Conservation (phyloP, 805 yeast species). For the Kazachstania taianensis region DNA sequence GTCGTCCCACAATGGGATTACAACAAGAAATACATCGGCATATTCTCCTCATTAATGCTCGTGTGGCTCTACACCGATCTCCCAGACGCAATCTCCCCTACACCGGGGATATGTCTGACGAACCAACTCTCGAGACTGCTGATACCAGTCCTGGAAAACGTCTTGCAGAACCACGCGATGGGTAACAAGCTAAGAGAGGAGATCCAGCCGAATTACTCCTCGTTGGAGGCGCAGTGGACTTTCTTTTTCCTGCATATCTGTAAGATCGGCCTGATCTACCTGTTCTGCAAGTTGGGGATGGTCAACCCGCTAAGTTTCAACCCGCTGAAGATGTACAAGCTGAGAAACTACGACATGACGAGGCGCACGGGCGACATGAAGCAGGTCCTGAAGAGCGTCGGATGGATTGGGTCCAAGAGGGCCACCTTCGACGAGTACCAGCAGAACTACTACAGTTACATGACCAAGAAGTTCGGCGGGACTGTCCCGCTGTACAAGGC, state of each 20-base stretch:
- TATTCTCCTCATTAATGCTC: conserved; percentile 28
- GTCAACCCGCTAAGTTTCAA: conserved; percentile 63
- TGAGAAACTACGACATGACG: conserved; percentile 24
- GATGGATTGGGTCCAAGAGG: conserved; percentile 92
- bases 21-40: conserved; percentile 9
- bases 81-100: conserved; percentile 82
- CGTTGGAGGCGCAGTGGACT: conserved; percentile 43
- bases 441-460: conserved; percentile 53
- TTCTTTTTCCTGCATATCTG: conserved; percentile 66
- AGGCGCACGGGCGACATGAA: conserved; percentile 26
- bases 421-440: conserved; percentile 62
- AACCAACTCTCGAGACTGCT: conserved; percentile 38
- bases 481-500: conserved; percentile 63
- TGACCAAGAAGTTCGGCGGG: conserved; percentile 61
- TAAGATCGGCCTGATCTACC: conserved; percentile 48
- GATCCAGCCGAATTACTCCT: conserved; percentile 31
- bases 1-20: conserved; percentile 36
- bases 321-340: conserved; percentile 27
- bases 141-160: conserved; percentile 20
- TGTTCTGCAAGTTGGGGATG: conserved; percentile 55
- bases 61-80: conserved; percentile 88
- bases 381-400: conserved; percentile 47
- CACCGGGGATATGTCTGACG: conserved; percentile 82
- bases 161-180: conserved; percentile 33
- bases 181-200: conserved; percentile 44